A percentile compares a stretch with the other conserved stretches of the same genome.
Conservation (phyloP, 73 alveolate genomes). For the Paramecium sonneborni region DNA sequence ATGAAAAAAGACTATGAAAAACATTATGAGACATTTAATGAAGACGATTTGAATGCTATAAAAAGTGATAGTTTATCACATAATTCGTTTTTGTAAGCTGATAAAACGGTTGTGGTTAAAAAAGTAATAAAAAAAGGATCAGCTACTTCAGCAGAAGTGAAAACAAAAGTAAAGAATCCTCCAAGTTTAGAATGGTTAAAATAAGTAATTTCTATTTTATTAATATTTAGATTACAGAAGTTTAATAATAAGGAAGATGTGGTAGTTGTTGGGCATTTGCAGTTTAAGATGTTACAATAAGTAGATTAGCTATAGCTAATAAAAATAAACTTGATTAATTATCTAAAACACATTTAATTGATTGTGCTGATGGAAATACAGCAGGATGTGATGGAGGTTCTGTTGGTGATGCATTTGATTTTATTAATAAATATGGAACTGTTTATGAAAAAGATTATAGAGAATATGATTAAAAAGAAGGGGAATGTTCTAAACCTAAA, state of each 20-base stretch:
- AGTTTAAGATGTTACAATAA: neutral
- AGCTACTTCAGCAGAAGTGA: neutral
- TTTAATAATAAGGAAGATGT: neutral
- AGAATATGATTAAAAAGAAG: neutral
- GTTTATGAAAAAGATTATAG: constrained; percentile 23
- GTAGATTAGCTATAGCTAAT: constrained; percentile 1
- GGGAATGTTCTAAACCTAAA: neutral
- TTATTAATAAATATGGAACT: neutral
- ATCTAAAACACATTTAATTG: neutral
- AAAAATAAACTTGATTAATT: neutral
- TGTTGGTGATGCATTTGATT: neutral
- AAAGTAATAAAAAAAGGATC: neutral
- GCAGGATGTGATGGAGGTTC: constrained; percentile 51
- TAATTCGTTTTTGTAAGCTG: constrained; percentile 13
- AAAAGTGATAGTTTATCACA: neutral
- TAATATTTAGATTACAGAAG: neutral
- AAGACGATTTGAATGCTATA: neutral
- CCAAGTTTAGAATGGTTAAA: constrained; percentile 4
- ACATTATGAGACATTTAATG: neutral
- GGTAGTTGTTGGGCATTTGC: constrained; percentile 59
- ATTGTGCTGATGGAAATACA: neutral
- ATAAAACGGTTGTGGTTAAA: neutral
- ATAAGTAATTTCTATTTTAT: neutral
- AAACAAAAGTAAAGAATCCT: neutral
- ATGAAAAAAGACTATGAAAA: constrained; percentile 27